These are phyloP conservation scores for Sonneratia caseolaris DNA, from an alignment of 345 rosid species.

Conservation along the genomic window DNA sequence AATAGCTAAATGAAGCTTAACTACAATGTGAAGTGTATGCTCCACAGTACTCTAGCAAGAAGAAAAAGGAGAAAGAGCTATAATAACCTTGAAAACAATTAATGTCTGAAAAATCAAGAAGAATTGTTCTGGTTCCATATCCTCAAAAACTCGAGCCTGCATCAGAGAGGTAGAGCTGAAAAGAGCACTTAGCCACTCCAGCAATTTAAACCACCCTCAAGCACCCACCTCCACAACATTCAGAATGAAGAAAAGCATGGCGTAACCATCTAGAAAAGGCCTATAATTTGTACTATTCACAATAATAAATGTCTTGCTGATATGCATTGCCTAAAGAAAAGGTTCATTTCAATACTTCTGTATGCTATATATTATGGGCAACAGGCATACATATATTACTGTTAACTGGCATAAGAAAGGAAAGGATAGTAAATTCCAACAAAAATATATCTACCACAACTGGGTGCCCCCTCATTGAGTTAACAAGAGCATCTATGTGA, in stretches of 20 bases:
- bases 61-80: background rate
- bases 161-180: slow-evolving; percentile 2
- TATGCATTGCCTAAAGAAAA: background rate
- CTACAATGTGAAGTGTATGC: background rate
- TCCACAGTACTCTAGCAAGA: background rate
- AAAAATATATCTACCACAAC: slow-evolving; percentile 45
- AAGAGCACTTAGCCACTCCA: background rate
- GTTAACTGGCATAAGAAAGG: background rate
- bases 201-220: no score
- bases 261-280: background rate
- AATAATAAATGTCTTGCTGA: background rate
- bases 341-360: background rate
- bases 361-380: background rate
- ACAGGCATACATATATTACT: background rate
- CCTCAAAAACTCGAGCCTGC: slow-evolving; percentile 61
- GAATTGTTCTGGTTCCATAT: slow-evolving; percentile 58
- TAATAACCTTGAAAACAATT: slow-evolving; percentile 49
- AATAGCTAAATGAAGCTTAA: background rate
- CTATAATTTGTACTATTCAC: background rate
- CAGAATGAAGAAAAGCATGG: background rate
- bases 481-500: slow-evolving; percentile 37
- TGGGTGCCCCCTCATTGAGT: slow-evolving; percentile 45
- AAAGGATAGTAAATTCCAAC: background rate
- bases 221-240: background rate
- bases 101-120: slow-evolving; percentile 45